Base-by-base conservation (phyloP, 2,329 filamentous ascomycete species). In the Colletotrichum cuscutae region DNA sequence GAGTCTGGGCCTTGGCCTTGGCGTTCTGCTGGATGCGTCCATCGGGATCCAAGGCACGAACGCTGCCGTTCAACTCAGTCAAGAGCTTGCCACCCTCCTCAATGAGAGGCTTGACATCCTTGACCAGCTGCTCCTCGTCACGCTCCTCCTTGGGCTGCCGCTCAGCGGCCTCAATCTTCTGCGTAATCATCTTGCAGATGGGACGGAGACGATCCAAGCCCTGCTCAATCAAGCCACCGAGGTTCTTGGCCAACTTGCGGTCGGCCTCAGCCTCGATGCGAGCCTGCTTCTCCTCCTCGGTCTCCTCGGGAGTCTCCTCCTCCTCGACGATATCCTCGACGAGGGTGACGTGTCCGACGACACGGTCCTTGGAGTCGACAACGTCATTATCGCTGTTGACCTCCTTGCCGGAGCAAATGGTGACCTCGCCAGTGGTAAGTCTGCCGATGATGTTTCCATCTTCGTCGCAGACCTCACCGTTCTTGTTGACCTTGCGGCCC, bases 1-100 rank as follows among this genome's bases (percentile, higher is more conserved):
- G 91, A 4, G 91, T 89, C 46, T 91, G 90, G 30, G 93, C 87
- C 82, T 94, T 94, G 77, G 93, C 91, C 88, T 98, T 97, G 59
- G 95, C 95, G 73, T 95, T 93, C 46, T 92, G 90, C 59, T 94
- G 90, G 81, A 98, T 97, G 75, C 91, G 91, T 42, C 95, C 95
- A 79, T 97, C 95, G 0, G 95, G 95, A 78, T 98, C 95, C 64
- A 98, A 90, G 7, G 93, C 95, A 42, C 95, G 94, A 77, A 98
- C 94, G 8, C 93, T 88, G 65, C 95, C 95, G 80, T 98, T 97
- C 82, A 93, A 92, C 82, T 98, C 95, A 77, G 92, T 92, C 15
- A 98, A 88, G 79, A 97, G 95, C 76, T 91, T 91, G 66, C 91
- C 90, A 60, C 92, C 95, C 82, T 98, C 93, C 81, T 98, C 95